A percentile compares a stretch with the other conserved stretches of the same genome.
Evolutionary conservation across 2,329 filamentous ascomycete genomes (phyloP).

Genomic region (Corinectria fuckeliana): DNA sequence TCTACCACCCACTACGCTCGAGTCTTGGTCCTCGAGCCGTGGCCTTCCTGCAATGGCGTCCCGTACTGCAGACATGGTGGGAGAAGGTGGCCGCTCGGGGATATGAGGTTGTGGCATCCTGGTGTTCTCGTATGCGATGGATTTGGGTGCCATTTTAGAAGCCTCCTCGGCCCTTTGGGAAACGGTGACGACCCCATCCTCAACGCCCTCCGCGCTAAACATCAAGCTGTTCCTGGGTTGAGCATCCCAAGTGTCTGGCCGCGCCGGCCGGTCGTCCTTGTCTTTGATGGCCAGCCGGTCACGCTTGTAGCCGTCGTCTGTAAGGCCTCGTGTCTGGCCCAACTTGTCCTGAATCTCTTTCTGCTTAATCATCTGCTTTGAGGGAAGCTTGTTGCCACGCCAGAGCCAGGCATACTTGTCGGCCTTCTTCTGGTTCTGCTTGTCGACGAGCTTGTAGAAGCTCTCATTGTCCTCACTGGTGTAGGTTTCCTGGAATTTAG

Average conservation of each 20-base stretch:
- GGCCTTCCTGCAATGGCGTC: conserved; percentile 82
- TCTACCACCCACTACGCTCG: conserved; percentile 54
- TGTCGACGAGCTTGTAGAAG: conserved; percentile 91
- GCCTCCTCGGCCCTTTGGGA: conserved; percentile 71
- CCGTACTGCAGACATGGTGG: conserved; percentile 82
- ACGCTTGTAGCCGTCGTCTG: conserved; percentile 63
- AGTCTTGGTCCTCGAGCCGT: conserved; percentile 67
- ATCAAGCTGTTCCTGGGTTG: conserved; percentile 84
- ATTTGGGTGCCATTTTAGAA: conserved; percentile 78
- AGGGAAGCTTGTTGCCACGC: conserved; percentile 83
- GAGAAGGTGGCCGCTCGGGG: conserved; percentile 68
- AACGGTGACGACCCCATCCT: conserved; percentile 66
- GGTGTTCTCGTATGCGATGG: conserved; percentile 84
- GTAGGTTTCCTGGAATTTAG: conserved; percentile 88
- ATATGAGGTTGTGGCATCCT: conserved; percentile 66
- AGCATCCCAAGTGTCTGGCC: conserved; percentile 77
- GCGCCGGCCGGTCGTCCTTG: conserved; percentile 74
- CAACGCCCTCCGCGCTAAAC: conserved; percentile 75
- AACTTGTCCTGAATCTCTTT: conserved; percentile 66
- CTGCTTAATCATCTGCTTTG: conserved; percentile 77
- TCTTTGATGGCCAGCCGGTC: conserved; percentile 70
- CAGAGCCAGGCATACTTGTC: conserved; percentile 92
- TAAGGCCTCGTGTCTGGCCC: conserved; percentile 51
- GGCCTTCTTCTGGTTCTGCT: conserved; percentile 82
- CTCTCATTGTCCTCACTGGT: conserved; percentile 98